Percentiles rank a stretch among this genome's conserved stretches.
Conservation (phyloP, 176 grass and related monocot genomes). For the Oryza meyeriana region DNA sequence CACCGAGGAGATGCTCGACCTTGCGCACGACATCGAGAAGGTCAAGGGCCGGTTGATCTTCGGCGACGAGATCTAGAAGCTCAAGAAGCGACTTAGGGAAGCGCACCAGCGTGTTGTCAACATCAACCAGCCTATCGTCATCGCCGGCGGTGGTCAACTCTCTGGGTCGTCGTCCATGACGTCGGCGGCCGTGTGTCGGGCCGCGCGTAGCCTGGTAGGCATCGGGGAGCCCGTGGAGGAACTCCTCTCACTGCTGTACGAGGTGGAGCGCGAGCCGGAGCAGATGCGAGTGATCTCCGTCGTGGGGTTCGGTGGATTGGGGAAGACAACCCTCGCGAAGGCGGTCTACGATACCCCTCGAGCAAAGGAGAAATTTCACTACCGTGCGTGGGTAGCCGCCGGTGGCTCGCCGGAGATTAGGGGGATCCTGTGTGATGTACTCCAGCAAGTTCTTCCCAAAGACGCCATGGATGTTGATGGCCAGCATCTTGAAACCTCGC, state of each 20-base stretch:
- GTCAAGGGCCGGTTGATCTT: neutral
- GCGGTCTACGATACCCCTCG: neutral
- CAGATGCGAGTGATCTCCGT: constrained; percentile 18
- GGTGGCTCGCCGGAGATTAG: neutral
- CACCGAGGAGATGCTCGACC: constrained; percentile 21
- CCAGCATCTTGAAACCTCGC: too few relatives aligned
- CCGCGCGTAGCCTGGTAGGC: neutral
- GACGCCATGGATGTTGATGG: too few relatives aligned
- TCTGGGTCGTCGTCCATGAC: too few relatives aligned
- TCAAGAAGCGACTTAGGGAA: neutral
- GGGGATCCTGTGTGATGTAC: too few relatives aligned
- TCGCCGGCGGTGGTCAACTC: neutral
- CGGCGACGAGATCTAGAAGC: neutral
- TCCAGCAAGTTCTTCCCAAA: too few relatives aligned
- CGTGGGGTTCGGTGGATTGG: constrained; percentile 8
- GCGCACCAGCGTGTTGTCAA: neutral
- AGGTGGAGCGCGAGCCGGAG: neutral
- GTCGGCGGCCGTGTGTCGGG: neutral
- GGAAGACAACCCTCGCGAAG: constrained; percentile 22
- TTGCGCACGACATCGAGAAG: constrained; percentile 1
- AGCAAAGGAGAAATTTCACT: neutral
- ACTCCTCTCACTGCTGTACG: neutral
- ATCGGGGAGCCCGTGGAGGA: neutral
- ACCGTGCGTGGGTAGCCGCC: constrained; percentile 3
- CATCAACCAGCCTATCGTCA: neutral